These are phyloP conservation scores for Candida odintsovae DNA, from an alignment of 805 yeast species.

Conservation along the genomic window DNA sequence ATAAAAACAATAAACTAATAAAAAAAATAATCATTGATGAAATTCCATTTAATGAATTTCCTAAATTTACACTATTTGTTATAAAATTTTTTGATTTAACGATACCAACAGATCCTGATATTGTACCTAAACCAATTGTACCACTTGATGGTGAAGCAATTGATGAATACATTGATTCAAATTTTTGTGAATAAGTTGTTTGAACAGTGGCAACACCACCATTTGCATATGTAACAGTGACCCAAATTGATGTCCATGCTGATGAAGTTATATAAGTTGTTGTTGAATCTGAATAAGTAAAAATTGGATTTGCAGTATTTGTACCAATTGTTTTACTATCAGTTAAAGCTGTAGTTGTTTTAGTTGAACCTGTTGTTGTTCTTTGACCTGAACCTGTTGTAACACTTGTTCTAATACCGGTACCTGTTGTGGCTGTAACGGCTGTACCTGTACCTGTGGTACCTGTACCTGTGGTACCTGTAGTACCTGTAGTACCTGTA, in stretches of 20 bases:
- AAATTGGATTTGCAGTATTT: conserved; percentile 18
- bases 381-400: conserved; percentile 5
- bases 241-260: conserved; percentile 40
- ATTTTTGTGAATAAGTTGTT: conserved; percentile 51
- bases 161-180: conserved; percentile 38
- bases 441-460: conserved; percentile 15
- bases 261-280: conserved; percentile 26
- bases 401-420: conserved; percentile 4
- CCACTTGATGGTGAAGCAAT: conserved; percentile 55
- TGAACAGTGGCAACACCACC: conserved; percentile 42
- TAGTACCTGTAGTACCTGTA: conserved; percentile 5
- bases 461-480: conserved; percentile 7
- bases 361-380: conserved; percentile 10
- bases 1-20: conserved; percentile 15
- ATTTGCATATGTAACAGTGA: conserved; percentile 39
- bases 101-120: conserved; percentile 64
- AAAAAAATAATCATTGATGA: conserved; percentile 16
- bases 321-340: conserved; percentile 7
- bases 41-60: conserved; percentile 1
- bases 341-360: conserved; percentile 22
- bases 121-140: conserved; percentile 70
- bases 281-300: conserved; percentile 24
- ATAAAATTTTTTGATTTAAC: conserved; percentile 38
- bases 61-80: conserved; percentile 26
- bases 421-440: too few relatives aligned